phyloP scores from a whole-genome alignment of 768 basidiomycete species.

The Tubosaeta sp. region DNA sequence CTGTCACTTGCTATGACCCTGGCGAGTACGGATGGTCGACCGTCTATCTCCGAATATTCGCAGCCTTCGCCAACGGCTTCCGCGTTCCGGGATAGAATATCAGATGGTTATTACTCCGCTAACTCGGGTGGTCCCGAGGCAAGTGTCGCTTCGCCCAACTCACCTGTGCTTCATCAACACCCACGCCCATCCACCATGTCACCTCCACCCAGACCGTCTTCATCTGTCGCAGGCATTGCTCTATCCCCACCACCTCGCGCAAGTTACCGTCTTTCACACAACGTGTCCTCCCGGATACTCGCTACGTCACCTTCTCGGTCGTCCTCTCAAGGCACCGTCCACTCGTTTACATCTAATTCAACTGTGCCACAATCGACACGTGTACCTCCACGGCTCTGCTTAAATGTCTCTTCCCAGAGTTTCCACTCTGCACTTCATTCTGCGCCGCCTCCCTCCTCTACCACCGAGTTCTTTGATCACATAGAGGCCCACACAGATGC shows the following conservation, averaged over 20 bases:
- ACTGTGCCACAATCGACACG: slow-evolving; percentile 20
- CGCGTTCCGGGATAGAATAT: slow-evolving; percentile 65
- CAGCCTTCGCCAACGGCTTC: slow-evolving; percentile 72
- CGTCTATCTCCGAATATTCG: slow-evolving; percentile 64
- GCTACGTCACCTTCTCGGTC: slow-evolving; percentile 18
- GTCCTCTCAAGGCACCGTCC: slow-evolving; percentile 29
- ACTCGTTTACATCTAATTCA: slow-evolving; percentile 28
- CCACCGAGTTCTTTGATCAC: slow-evolving; percentile 71
- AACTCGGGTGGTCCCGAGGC: slow-evolving; percentile 19
- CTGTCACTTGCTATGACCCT: slow-evolving; percentile 52
- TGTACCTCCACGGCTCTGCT: slow-evolving; percentile 27
- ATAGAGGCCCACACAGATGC: slow-evolving; percentile 67
- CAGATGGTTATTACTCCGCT: slow-evolving; percentile 31
- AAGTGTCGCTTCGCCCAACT: slow-evolving; percentile 16
- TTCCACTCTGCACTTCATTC: slow-evolving; percentile 48
- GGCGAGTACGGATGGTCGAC: slow-evolving; percentile 37
- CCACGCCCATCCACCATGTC: slow-evolving; percentile 36
- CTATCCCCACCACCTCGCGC: slow-evolving; percentile 50
- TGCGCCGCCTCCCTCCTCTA: slow-evolving; percentile 61
- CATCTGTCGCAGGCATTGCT: slow-evolving; percentile 51
- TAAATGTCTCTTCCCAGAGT: slow-evolving; percentile 45
- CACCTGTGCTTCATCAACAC: slow-evolving; percentile 17
- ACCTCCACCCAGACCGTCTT: slow-evolving; percentile 60
- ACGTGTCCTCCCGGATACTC: slow-evolving; percentile 15
- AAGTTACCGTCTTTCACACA: slow-evolving; percentile 17